Evolutionary conservation across 2,329 filamentous ascomycete species (phyloP).

Genomic region (Nakataea oryzae): DNA sequence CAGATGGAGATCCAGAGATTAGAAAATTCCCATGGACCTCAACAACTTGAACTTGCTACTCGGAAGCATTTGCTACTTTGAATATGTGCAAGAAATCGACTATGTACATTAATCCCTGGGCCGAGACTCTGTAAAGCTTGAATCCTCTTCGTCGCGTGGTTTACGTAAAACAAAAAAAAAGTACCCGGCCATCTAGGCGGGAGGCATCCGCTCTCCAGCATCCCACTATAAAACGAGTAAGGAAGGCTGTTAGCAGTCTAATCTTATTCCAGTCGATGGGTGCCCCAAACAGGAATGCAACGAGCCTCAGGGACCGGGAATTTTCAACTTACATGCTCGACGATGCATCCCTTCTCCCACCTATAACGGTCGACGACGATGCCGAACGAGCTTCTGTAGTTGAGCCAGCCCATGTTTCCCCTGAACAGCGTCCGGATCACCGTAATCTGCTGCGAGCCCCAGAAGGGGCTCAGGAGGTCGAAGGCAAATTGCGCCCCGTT

Average conservation of each 20-base stretch:
- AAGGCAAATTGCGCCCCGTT: constrained; percentile 14
- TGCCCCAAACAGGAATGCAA: neutral
- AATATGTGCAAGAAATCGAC: too few relatives aligned
- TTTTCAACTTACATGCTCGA: constrained; percentile 12
- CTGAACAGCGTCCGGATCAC: constrained; percentile 14
- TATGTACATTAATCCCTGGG: too few relatives aligned
- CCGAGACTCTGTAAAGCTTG: too few relatives aligned
- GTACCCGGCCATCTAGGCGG: neutral
- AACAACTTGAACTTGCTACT: too few relatives aligned
- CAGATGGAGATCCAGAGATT: too few relatives aligned
- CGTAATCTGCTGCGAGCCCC: constrained; percentile 13
- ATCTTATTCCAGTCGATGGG: too few relatives aligned
- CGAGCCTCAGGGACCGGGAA: too few relatives aligned
- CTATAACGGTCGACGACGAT: constrained; percentile 14
- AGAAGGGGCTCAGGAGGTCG: constrained; percentile 14
- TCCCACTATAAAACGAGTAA: neutral
- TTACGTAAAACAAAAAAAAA: too few relatives aligned
- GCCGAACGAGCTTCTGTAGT: constrained; percentile 12
- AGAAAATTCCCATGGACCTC: too few relatives aligned
- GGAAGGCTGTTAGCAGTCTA: neutral
- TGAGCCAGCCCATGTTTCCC: constrained; percentile 13
- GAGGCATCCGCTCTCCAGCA: neutral
- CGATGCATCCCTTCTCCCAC: constrained; percentile 15
- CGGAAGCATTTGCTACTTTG: too few relatives aligned
- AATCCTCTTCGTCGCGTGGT: neutral